phyloP scores from a whole-genome alignment of 108 stramenopile species.

The Cyclotella kingstonii region DNA sequence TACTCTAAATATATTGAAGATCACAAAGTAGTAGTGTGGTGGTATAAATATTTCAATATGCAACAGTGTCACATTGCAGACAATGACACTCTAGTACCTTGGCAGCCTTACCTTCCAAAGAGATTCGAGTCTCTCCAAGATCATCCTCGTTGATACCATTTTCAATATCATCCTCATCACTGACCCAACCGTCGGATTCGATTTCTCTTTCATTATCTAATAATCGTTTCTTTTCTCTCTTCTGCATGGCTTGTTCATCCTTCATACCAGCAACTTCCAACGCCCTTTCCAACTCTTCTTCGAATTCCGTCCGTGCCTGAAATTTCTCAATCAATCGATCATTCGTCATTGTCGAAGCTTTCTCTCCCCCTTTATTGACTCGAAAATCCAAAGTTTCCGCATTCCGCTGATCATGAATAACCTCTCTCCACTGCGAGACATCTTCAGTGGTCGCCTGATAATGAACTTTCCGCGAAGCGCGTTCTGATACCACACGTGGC shows the following conservation, averaged over 20 bases:
- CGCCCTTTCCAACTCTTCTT: constrained; percentile 84
- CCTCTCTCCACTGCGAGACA: constrained; percentile 76
- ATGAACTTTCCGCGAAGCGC: constrained; percentile 82
- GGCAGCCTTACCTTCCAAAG: constrained; percentile 63
- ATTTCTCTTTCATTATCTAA: constrained; percentile 28
- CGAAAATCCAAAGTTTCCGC: constrained; percentile 94
- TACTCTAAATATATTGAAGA: constrained; percentile 57
- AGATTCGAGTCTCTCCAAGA: constrained; percentile 79
- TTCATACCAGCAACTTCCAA: constrained; percentile 83
- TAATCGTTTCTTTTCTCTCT: constrained; percentile 57
- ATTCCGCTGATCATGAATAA: constrained; percentile 85
- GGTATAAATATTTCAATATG: neutral
- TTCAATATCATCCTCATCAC: constrained; percentile 4
- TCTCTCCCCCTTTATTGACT: constrained; percentile 53
- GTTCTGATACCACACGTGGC: constrained; percentile 68
- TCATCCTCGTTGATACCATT: constrained; percentile 52
- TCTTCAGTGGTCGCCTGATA: constrained; percentile 79
- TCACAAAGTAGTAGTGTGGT: no score
- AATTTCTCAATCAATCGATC: constrained; percentile 81
- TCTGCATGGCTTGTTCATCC: constrained; percentile 72
- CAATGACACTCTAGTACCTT: no score
- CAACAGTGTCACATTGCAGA: neutral
- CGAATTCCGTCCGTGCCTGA: constrained; percentile 87
- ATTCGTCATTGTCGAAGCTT: constrained; percentile 40
- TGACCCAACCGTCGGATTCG: neutral